Base-by-base conservation (phyloP, 805 yeast genomes). In the Saccharomycopsis microspora region DNA sequence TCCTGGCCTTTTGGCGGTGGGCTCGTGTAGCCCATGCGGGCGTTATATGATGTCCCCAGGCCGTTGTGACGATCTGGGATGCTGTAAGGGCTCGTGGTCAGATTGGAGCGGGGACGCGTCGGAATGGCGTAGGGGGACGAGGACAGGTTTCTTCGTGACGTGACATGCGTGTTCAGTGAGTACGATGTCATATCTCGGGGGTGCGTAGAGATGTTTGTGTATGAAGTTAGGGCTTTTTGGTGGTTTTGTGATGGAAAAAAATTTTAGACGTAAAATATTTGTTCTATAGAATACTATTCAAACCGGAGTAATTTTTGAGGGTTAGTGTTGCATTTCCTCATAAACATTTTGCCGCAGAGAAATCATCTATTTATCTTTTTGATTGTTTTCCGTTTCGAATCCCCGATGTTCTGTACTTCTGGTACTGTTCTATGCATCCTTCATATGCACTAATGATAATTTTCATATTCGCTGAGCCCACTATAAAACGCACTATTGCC, bases 81-180 rank as follows among this genome's bases (percentile, higher is more conserved):
- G 30, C 42, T 49, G 33, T 49, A 49, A 1, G 53, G 53, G 4
- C 46, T 9, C 5, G 44, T 31, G 8, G 52, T 38, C 8, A 45
- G 39, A 32, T 48, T 44, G 19, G 51, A 36, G 38, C 54, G 44
- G 8, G 49, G 48, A 35, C 52, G 37, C 19, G 47, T 44, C 7
- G 51, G 51, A 28, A 51, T 51, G n/a, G 54, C 46, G 35, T 51
- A 51, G 4, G 54, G 54, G 9, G 54, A 51, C 27, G 49, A 42
- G 11, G 42, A 41, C 3, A 47, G 42, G 45, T 49, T 48, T 38
- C 54, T 42, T 44, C 54, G 41, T n/a, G 43, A 33, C 6, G 49
- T 35, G 19, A 45, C 36, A 31, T 40, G 46, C 5, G 27, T 36
- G 27, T 28, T 40, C 11, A 33, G 46, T 10, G 51, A 34, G 32